Evolutionary conservation across 2,329 filamentous ascomycete genomes (phyloP), one percentile per base, ranked within the genome.

Genomic region (Xylariaceae sp.): DNA sequence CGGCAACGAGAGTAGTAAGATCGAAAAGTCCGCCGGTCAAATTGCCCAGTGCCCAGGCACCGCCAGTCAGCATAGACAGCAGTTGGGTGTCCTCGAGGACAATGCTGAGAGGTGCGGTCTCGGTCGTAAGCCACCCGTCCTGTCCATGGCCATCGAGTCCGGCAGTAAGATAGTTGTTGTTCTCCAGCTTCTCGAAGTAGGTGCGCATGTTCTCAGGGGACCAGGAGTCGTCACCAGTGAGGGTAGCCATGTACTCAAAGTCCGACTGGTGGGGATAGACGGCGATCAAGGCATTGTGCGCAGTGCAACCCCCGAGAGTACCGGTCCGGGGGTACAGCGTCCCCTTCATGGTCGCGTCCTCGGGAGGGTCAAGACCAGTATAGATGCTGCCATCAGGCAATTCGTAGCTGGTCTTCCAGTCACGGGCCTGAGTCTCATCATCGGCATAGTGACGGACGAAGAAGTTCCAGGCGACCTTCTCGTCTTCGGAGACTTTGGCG

Each of bases 171-270:
- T 83, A 78, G 19, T 66, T 54, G 63, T 74, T 74, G 34, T 69
- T 68, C 62, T 85, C 80, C 9, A 83, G 57, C 52, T 69, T 72
- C 52, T 67, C 58, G 43, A 76, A 78, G 60, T 82, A 81, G 46
- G 71, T 64, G 44, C 78, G 68, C 79, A 85, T 83, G 45, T 78
- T 78, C 4, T 65, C 62, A 0, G 78, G 65, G 0, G 65, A 61
- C 80, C 81, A 85, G 0, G 75, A 76, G 2, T 60, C 50, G 51
- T 85, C 81, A 3, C 79, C 79, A 2, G 81, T 85, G 19, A 83
- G 53, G 11, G 62, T 59, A 3, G 71, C 72, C 41, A 85, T 74
- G 51, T 74, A 62, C 34, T 79, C 66, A 62, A 76, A 85, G 58
- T 85, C 81, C 19, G 69, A 73, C 35, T 74, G 67, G 43, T 78